phyloP scores from a whole-genome alignment of 345 rosid genomes.

The Zanthoxylum bungeanum region DNA sequence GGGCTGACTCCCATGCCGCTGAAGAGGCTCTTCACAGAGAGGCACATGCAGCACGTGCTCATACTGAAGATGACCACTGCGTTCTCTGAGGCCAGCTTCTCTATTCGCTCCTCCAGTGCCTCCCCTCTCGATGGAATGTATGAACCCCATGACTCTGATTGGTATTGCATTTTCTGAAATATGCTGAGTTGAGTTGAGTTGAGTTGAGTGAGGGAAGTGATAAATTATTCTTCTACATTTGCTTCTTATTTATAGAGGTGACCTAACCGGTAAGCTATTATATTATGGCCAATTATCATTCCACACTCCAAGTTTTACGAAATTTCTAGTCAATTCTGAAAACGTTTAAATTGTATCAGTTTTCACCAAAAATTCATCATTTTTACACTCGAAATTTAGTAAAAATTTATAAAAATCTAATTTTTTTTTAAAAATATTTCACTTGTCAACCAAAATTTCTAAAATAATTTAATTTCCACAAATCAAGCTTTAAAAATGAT shows the following conservation, averaged over 20 bases:
- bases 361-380: too few relatives aligned
- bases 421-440: too few relatives aligned
- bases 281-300: not conserved
- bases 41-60: conserved; percentile 98
- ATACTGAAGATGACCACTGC: conserved; percentile 92
- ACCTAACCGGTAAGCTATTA: not conserved
- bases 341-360: too few relatives aligned
- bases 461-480: too few relatives aligned
- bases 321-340: too few relatives aligned
- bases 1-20: conserved; percentile 91
- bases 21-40: conserved; percentile 77
- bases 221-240: too few relatives aligned
- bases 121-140: conserved; percentile 38
- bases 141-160: conserved; percentile 55
- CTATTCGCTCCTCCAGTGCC: conserved; percentile 50
- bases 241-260: conserved; percentile 44
- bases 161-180: conserved; percentile 62
- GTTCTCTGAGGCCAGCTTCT: conserved; percentile 66
- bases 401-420: too few relatives aligned
- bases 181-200: too few relatives aligned
- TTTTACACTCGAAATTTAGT: too few relatives aligned
- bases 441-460: too few relatives aligned
- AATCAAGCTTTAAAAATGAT: too few relatives aligned
- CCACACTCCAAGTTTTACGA: too few relatives aligned
- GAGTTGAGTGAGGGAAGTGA: conserved; percentile 10